Conservation (phyloP, 2,329 filamentous ascomycete genomes). For the Gaeumannomyces sp. region DNA sequence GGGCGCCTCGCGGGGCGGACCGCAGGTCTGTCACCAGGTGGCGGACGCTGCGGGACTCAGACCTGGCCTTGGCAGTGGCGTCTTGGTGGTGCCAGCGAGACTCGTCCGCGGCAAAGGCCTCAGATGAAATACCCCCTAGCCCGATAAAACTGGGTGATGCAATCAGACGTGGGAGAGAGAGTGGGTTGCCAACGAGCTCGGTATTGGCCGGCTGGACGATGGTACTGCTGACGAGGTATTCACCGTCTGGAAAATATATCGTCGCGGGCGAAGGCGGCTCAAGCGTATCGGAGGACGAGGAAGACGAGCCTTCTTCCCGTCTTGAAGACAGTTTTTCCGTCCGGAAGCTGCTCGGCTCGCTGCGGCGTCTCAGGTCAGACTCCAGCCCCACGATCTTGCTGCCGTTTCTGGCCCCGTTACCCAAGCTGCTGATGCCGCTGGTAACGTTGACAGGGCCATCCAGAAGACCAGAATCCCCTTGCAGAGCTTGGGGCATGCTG, state of each 20-base stretch:
- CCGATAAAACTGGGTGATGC: constrained; percentile 36
- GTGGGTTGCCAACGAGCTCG: constrained; percentile 8
- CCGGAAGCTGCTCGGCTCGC: background rate
- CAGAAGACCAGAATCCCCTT: too few relatives aligned
- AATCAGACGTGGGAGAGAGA: background rate
- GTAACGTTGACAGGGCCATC: too few relatives aligned
- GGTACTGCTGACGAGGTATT: constrained; percentile 7
- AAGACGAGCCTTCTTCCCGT: background rate
- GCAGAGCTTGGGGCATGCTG: background rate
- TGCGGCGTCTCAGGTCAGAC: too few relatives aligned
- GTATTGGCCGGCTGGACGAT: background rate
- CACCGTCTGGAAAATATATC: constrained; percentile 8
- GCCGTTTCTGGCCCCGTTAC: too few relatives aligned
- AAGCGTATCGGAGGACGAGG: too few relatives aligned
- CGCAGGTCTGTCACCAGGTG: constrained; percentile 43
- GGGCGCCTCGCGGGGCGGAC: background rate
- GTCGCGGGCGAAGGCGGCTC: background rate
- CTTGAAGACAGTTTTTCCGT: background rate
- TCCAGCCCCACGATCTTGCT: too few relatives aligned
- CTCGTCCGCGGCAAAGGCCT: background rate
- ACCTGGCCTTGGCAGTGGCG: background rate
- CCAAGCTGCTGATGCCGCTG: too few relatives aligned
- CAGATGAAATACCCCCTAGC: constrained; percentile 9
- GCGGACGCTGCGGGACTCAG: constrained; percentile 44
- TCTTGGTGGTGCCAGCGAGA: background rate